Evolutionary conservation across 1,284 basidiomycete species (phyloP).

Genomic region (Rhodotorula mucilaginosa): DNA sequence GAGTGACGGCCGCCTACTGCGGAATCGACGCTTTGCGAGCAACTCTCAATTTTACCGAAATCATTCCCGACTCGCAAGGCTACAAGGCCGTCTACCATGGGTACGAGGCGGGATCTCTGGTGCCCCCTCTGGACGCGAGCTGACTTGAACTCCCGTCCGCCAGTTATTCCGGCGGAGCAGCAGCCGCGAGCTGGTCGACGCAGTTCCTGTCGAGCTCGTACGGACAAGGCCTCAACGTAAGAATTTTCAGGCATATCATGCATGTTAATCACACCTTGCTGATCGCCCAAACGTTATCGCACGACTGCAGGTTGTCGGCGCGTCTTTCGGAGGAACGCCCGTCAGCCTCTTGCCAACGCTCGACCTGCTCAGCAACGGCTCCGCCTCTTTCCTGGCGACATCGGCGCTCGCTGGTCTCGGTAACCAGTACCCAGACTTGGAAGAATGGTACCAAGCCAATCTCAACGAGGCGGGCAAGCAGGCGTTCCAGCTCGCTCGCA

Average conservation of each 20-base stretch:
- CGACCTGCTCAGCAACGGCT: background rate
- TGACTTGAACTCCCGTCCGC: too few relatives aligned
- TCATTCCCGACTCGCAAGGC: background rate
- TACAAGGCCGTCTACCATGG: slow-evolving; percentile 11
- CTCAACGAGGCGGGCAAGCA: background rate
- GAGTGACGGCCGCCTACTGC: background rate
- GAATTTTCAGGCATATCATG: background rate
- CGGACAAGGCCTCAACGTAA: slow-evolving; percentile 6
- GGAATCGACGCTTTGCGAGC: slow-evolving; percentile 12
- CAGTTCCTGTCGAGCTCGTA: background rate
- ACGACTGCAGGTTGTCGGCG: slow-evolving; percentile 1
- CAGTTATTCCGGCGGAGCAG: background rate
- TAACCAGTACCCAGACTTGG: slow-evolving; percentile 1
- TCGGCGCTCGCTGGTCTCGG: slow-evolving; percentile 5
- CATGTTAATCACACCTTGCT: background rate
- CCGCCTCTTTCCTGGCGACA: slow-evolving; percentile 1
- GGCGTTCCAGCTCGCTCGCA: background rate
- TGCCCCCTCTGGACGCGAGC: background rate
- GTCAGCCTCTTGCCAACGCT: slow-evolving; percentile 1
- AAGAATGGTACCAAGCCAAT: background rate
- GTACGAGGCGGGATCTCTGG: background rate
- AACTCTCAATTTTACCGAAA: background rate
- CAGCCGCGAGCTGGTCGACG: slow-evolving; percentile 1
- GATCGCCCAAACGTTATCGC: background rate
- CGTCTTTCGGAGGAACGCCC: slow-evolving; percentile 1